Evolutionary conservation across 495 filamentous ascomycete species (phyloP).

Genomic region (Haplographium delicatum): DNA sequence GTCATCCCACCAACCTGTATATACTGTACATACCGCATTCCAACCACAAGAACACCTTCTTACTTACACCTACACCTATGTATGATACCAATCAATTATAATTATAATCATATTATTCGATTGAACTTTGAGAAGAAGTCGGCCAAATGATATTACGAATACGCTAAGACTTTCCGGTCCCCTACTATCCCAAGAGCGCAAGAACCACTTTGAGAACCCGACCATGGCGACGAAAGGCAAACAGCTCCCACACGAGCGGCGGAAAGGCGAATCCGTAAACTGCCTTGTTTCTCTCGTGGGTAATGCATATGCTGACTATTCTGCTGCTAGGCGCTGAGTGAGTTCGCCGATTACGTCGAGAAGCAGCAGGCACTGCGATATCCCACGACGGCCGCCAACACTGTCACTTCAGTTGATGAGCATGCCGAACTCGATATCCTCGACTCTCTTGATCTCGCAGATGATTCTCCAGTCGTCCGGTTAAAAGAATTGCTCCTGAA

Average conservation of each 20-base stretch:
- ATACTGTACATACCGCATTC: not conserved
- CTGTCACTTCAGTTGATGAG: constrained; percentile 50
- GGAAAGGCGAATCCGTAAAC: constrained; percentile 77
- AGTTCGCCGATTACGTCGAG: constrained; percentile 97
- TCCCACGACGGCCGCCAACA: constrained; percentile 37
- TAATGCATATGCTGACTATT: constrained; percentile 9
- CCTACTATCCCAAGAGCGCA: not conserved
- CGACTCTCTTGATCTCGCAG: constrained; percentile 76
- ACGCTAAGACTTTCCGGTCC: constrained; percentile 5
- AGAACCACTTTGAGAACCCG: constrained; percentile 2
- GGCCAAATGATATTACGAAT: constrained; percentile 26
- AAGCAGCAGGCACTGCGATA: constrained; percentile 73
- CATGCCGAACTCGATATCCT: constrained; percentile 91
- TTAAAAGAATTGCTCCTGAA: constrained; percentile 76
- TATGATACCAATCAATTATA: not conserved
- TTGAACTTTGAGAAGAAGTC: not conserved
- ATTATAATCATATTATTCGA: not conserved
- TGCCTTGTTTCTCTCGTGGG: not conserved
- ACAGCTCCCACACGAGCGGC: constrained; percentile 66
- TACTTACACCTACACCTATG: not conserved
- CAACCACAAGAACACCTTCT: not conserved
- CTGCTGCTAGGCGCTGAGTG: constrained; percentile 71
- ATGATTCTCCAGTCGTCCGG: constrained; percentile 60
- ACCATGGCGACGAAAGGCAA: constrained; percentile 57
- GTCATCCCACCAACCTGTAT: constrained; percentile 10